A percentile compares a stretch with the other conserved stretches of the same genome.
Evolutionary conservation across 2,329 filamentous ascomycete species (phyloP).

Genomic region (Nannizziopsis arthrosporioides): DNA sequence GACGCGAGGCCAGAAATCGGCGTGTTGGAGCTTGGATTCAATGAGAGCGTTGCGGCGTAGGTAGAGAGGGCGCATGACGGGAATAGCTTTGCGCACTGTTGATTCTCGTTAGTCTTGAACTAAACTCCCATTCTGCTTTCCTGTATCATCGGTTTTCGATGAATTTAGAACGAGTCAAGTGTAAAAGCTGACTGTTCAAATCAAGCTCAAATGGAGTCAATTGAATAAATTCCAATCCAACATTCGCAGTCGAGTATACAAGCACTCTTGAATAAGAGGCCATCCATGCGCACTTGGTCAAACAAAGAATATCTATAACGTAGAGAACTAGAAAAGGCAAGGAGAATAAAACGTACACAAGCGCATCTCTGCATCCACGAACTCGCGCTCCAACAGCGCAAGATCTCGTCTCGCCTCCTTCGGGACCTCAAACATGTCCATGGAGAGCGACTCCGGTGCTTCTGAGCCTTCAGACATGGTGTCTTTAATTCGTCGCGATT

Average conservation of each 20-base stretch:
- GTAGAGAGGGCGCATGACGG: constrained; percentile 59
- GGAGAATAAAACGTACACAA: constrained; percentile 51
- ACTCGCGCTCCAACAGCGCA: constrained; percentile 66
- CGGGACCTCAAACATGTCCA: constrained; percentile 24
- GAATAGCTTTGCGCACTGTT: constrained; percentile 60
- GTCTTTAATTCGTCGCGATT: too few relatives aligned
- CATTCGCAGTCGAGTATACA: too few relatives aligned
- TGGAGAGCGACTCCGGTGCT: constrained; percentile 22
- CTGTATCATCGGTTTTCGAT: background rate
- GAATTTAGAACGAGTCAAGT: background rate
- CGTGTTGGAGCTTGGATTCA: constrained; percentile 47
- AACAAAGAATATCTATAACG: too few relatives aligned
- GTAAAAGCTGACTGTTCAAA: too few relatives aligned
- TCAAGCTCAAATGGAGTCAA: too few relatives aligned
- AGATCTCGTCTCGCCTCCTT: constrained; percentile 50
- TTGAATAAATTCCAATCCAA: too few relatives aligned
- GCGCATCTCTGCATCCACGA: constrained; percentile 70
- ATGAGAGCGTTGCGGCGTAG: constrained; percentile 61
- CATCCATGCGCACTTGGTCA: too few relatives aligned
- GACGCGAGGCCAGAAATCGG: constrained; percentile 90
- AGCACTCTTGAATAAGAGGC: too few relatives aligned
- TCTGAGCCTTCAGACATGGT: constrained; percentile 14
- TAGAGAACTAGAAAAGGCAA: too few relatives aligned
- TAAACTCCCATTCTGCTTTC: background rate
- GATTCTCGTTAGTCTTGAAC: background rate